Percentiles rank a stretch among this genome's conserved stretches.
Evolutionary conservation across 306 rosid species (phyloP).

Genomic region (Neltuma alba): DNA sequence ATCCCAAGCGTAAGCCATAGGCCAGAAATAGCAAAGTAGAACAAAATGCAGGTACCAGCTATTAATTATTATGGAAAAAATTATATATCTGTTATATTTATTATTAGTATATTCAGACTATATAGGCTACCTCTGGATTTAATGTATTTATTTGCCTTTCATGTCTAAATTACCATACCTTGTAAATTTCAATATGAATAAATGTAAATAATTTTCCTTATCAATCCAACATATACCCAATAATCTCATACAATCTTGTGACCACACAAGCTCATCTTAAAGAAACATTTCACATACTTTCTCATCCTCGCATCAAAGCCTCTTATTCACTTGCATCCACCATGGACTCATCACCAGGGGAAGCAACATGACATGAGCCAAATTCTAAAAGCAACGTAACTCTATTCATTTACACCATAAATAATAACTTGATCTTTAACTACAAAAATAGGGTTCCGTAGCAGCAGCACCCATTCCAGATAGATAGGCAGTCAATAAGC

Average conservation of each 20-base stretch:
- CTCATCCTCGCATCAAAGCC: conserved; percentile 11
- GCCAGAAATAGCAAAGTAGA: neutral
- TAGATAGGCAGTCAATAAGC: neutral
- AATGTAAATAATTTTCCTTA: neutral
- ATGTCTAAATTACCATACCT: neutral
- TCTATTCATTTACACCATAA: neutral
- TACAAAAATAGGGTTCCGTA: conserved; percentile 6
- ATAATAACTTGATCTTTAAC: neutral
- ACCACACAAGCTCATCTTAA: neutral
- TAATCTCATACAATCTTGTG: conserved; percentile 5
- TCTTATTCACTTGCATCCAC: neutral
- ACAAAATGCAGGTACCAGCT: neutral
- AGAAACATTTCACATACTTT: neutral
- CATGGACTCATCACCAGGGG: conserved; percentile 9
- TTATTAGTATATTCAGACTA: neutral
- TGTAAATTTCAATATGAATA: neutral
- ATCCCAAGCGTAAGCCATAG: neutral
- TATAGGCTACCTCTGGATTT: neutral
- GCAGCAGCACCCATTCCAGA: neutral
- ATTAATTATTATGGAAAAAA: neutral
- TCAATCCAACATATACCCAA: neutral
- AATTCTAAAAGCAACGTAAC: conserved; percentile 9
- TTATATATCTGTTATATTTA: neutral
- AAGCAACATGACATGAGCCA: conserved; percentile 5
- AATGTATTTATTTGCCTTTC: neutral